Base-by-base conservation (phyloP, 179 eudicot genomes). In the Corrigiola litoralis region DNA sequence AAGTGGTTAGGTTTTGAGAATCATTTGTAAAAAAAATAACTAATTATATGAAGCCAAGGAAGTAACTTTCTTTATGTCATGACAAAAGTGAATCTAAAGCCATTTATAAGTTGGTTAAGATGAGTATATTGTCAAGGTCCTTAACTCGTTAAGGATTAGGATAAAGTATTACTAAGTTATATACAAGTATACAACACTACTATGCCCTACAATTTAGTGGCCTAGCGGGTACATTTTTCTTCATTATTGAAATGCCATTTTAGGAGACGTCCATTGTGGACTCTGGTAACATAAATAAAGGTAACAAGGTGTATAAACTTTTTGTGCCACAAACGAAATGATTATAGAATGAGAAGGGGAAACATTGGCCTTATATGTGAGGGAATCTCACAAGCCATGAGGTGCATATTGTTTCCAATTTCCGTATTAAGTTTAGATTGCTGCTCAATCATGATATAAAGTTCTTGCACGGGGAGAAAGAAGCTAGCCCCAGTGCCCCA, bases 51-150 rank as follows among this genome's bases (percentile, higher is more conserved):
- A 61, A 4, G 33, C 73, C 66, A 51, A 61, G 21, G 29, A 21
- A 21, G 61, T 31, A 68, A 51, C 36, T 25, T 21, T 7, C 2
- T 29, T 14, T 2, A 61, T 6, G 55, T 27, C 29, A 47, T 60
- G 72, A 60, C 72, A 60, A 69, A 69, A 68, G 38, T 58, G 66
- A 59, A 69, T 50, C 52, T 69, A 48, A 9, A n/a, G 32, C 20
- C 23, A 58, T 69, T 61, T 58, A 17, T 58, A 46, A 48, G 28
- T 25, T 36, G 48, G 49, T 59, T 42, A 42, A 34, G 50, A 16
- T 38, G 42, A 38, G 42, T 38, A 38, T 9, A 38, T 41, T 12
- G 28, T 60, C 10, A 60, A 27, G 27, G 10, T 42, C 25, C 2
- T 11, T 9, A n/a, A n/a, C 48, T 57, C 24, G 46, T 31, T 36